Conservation (phyloP, 2,329 filamentous ascomycete genomes). For the Xenosphaeropsis pyriputrescens region DNA sequence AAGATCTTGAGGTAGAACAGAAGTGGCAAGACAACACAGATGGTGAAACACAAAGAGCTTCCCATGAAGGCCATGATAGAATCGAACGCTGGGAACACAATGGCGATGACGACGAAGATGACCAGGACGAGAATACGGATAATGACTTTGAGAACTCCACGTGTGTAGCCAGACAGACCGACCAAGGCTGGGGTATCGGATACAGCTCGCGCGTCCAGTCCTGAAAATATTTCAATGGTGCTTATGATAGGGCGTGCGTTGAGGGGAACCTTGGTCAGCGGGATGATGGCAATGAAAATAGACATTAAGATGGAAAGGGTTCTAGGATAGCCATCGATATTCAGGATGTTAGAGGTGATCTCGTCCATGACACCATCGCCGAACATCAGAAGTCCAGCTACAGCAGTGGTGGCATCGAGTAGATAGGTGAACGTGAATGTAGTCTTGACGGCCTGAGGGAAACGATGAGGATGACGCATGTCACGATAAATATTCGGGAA, state of each 20-base stretch:
- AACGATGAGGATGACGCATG: slow-evolving; percentile 61
- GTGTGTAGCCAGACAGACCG: slow-evolving; percentile 39
- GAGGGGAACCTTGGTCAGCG: slow-evolving; percentile 86
- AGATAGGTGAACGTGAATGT: slow-evolving; percentile 82
- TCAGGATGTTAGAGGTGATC: slow-evolving; percentile 80
- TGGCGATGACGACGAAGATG: slow-evolving; percentile 63
- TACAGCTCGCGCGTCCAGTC: slow-evolving; percentile 33
- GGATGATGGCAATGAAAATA: slow-evolving; percentile 80
- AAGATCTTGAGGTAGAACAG: slow-evolving; percentile 88
- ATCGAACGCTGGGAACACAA: slow-evolving; percentile 54
- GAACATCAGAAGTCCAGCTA: slow-evolving; percentile 87
- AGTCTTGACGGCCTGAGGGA: slow-evolving; percentile 54
- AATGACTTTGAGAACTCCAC: slow-evolving; percentile 39
- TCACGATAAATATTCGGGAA: slow-evolving; percentile 79
- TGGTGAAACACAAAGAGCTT: slow-evolving; percentile 79
- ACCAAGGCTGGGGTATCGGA: slow-evolving; percentile 30
- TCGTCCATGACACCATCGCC: slow-evolving; percentile 78
- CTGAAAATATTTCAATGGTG: slow-evolving; percentile 68
- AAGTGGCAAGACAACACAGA: slow-evolving; percentile 83
- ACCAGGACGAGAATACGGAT: slow-evolving; percentile 54
- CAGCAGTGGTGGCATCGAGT: slow-evolving; percentile 68
- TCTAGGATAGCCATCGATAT: slow-evolving; percentile 57
- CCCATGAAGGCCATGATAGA: slow-evolving; percentile 68
- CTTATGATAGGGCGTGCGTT: slow-evolving; percentile 79
- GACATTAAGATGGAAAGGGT: slow-evolving; percentile 66